These are phyloP conservation scores for Aspergillus uvarum DNA, from an alignment of 2,329 filamentous ascomycete genomes.

Conservation along the genomic window DNA sequence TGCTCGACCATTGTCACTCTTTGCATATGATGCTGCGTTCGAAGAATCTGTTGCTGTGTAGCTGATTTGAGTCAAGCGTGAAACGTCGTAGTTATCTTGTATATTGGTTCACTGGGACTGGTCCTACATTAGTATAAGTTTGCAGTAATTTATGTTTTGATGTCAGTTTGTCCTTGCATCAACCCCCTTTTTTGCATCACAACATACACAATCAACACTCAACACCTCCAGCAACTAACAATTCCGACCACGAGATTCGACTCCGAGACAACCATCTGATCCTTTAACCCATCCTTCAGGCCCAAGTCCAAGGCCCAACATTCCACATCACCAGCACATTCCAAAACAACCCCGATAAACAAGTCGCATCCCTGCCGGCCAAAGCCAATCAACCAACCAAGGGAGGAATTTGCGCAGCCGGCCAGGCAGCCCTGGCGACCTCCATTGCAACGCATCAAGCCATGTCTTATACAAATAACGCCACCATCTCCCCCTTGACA, in stretches of 20 bases:
- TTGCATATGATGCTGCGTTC: background rate
- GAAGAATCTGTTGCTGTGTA: background rate
- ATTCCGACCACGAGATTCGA: too few relatives aligned
- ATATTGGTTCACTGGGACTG: background rate
- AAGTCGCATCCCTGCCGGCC: too few relatives aligned
- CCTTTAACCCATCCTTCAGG: background rate
- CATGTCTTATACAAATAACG: too few relatives aligned
- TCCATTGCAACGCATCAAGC: too few relatives aligned
- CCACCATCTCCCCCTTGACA: too few relatives aligned
- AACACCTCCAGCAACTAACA: too few relatives aligned
- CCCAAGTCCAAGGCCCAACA: background rate
- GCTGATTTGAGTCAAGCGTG: too few relatives aligned
- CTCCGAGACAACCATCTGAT: too few relatives aligned
- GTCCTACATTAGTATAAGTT: background rate
- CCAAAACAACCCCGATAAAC: background rate
- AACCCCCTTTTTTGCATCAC: too few relatives aligned
- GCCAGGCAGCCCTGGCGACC: background rate
- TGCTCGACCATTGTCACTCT: background rate
- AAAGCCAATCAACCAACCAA: background rate
- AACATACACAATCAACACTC: too few relatives aligned
- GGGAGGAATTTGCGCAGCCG: background rate
- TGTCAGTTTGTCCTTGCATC: background rate
- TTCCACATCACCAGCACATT: background rate
- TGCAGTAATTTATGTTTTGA: background rate
- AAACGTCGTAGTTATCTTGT: too few relatives aligned